phyloP scores from a whole-genome alignment of 441 rosid genomes.

The Gossypium davidsonii region DNA sequence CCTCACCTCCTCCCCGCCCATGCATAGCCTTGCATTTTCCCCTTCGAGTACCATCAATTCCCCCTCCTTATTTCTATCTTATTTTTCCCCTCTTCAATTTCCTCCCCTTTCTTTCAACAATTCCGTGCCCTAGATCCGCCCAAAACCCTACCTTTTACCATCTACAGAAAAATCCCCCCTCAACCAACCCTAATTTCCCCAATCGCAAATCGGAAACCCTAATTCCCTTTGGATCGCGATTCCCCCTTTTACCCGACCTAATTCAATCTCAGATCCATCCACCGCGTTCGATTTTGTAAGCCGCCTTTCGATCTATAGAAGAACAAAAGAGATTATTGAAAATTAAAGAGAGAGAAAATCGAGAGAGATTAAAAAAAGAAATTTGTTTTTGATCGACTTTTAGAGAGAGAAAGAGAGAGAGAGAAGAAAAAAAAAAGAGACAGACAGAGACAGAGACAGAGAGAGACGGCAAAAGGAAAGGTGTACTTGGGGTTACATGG shows the following conservation, averaged over 20 bases:
- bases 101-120: background rate
- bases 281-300: background rate
- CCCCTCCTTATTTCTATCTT: background rate
- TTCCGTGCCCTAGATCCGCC: slow-evolving; percentile 18
- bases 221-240: slow-evolving; percentile 20
- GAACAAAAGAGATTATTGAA: background rate
- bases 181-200: slow-evolving; percentile 17
- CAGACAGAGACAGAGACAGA: slow-evolving; percentile 15
- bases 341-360: background rate
- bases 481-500: slow-evolving; percentile 26
- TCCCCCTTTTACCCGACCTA: slow-evolving; percentile 7
- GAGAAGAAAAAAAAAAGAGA: background rate
- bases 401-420: background rate
- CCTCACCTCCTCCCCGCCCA: slow-evolving; percentile 47
- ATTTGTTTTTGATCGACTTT: background rate
- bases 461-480: slow-evolving; percentile 28
- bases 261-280: slow-evolving; percentile 14
- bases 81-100: background rate
- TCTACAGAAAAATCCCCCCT: background rate
- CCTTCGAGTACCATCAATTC: slow-evolving; percentile 50
- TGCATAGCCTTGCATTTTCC: slow-evolving; percentile 72
- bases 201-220: slow-evolving; percentile 13
- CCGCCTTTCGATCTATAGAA: slow-evolving; percentile 20
- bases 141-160: slow-evolving; percentile 14
- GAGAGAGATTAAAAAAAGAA: background rate